phyloP scores from a whole-genome alignment of 345 rosid species.

The Corymbia maculata region DNA sequence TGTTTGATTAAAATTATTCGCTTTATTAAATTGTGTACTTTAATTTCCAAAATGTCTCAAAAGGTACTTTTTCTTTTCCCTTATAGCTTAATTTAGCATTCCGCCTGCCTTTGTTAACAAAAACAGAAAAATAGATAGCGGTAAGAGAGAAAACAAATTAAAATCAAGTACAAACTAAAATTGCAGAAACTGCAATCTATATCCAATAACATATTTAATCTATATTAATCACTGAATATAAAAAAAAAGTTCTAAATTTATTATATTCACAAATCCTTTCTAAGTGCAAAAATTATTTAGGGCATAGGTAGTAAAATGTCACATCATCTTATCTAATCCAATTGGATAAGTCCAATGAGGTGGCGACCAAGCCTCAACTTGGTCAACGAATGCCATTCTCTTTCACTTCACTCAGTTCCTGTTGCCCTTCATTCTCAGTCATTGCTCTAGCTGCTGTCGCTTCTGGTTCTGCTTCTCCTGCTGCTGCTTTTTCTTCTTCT shows the following conservation, averaged over 20 bases:
- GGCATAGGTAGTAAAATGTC: neutral
- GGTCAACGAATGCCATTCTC: neutral
- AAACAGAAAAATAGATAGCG: neutral
- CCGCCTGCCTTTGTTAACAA: neutral
- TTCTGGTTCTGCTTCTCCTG: neutral
- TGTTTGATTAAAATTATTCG: neutral
- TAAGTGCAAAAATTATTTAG: neutral
- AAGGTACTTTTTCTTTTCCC: neutral
- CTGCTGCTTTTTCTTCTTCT: neutral
- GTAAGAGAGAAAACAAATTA: neutral
- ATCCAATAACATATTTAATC: neutral
- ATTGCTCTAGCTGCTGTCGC: neutral
- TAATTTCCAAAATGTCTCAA: neutral
- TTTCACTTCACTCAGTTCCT: neutral
- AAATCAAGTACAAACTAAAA: neutral
- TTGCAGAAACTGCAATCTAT: neutral
- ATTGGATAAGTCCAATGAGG: neutral
- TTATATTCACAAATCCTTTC: neutral
- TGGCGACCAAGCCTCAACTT: neutral
- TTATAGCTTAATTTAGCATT: neutral
- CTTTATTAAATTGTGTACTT: neutral
- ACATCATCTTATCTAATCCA: neutral
- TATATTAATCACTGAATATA: neutral
- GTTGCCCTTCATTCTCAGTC: neutral
- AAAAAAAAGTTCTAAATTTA: too few species aligned